A percentile compares a stretch with the other conserved stretches of the same genome.
These are phyloP conservation scores for Maudiozyma turicensis DNA, from an alignment of 805 yeast species.

Conservation along the genomic window DNA sequence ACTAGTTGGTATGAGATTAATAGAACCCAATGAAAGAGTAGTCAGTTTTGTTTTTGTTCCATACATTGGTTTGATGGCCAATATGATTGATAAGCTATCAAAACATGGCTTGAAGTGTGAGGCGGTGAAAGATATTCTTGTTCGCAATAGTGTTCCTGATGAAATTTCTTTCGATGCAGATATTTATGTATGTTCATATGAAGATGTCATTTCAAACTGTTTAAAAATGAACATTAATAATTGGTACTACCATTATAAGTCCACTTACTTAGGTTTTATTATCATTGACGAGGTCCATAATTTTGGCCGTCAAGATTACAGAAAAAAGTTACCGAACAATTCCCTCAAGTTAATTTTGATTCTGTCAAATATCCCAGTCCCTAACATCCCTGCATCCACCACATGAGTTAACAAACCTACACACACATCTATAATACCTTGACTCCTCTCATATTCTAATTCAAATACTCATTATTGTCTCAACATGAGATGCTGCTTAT, in stretches of 20 bases:
- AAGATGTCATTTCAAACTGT: not conserved
- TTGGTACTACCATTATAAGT: not conserved
- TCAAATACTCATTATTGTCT: too few relatives aligned
- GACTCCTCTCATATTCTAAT: too few relatives aligned
- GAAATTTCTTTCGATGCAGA: not conserved
- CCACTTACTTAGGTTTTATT: not conserved
- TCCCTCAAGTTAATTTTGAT: not conserved
- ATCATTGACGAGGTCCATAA: not conserved
- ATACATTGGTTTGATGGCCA: not conserved
- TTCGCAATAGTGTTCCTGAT: not conserved
- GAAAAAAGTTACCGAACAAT: not conserved
- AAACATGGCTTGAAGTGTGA: not conserved
- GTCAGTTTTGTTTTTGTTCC: not conserved
- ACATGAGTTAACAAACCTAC: too few relatives aligned
- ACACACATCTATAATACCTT: too few relatives aligned
- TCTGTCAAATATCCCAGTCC: too few relatives aligned
- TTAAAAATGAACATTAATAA: not conserved
- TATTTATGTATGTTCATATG: not conserved
- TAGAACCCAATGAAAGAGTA: not conserved
- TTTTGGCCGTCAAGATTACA: not conserved
- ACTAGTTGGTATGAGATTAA: not conserved
- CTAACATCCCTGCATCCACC: too few relatives aligned
- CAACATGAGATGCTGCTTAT: too few relatives aligned
- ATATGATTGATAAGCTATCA: not conserved
- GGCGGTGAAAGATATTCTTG: not conserved